phyloP scores from a whole-genome alignment of 208 protist genomes.

The Leishmania gerbilli region DNA sequence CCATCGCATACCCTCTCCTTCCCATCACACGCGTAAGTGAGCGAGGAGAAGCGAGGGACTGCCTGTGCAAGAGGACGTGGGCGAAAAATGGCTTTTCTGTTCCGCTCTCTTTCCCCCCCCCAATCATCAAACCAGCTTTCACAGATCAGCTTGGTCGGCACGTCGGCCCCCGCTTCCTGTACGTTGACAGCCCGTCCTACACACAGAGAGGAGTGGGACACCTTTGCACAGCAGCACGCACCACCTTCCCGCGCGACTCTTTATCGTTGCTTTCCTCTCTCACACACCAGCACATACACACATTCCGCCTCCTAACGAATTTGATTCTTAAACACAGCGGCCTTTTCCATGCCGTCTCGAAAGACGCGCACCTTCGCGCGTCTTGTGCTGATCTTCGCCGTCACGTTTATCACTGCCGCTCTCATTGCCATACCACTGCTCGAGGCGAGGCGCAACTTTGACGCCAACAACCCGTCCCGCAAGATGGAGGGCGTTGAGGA shows the following conservation, averaged over 20 bases:
- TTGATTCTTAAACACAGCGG: background rate
- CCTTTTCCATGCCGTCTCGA: background rate
- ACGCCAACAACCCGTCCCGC: background rate
- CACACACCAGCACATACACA: background rate
- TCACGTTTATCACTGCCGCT: background rate
- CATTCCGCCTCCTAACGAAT: background rate
- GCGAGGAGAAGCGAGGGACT: background rate
- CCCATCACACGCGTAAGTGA: background rate
- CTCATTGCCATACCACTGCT: conserved; percentile 1
- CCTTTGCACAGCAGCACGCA: background rate
- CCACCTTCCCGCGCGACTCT: background rate
- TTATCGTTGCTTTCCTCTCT: background rate
- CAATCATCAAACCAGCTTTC: background rate
- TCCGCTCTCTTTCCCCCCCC: background rate
- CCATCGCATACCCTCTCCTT: background rate
- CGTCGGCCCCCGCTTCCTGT: background rate
- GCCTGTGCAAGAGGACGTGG: background rate
- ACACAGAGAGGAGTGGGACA: background rate
- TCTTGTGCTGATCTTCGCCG: conserved; percentile 2
- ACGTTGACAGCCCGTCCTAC: background rate
- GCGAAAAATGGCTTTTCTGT: background rate
- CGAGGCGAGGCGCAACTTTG: background rate
- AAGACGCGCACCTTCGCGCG: conserved; percentile 7
- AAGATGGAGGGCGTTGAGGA: conserved; percentile 41
- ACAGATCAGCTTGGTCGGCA: background rate